phyloP scores from a whole-genome alignment of 2,329 filamentous ascomycete species.

The Fusarium beomiforme region DNA sequence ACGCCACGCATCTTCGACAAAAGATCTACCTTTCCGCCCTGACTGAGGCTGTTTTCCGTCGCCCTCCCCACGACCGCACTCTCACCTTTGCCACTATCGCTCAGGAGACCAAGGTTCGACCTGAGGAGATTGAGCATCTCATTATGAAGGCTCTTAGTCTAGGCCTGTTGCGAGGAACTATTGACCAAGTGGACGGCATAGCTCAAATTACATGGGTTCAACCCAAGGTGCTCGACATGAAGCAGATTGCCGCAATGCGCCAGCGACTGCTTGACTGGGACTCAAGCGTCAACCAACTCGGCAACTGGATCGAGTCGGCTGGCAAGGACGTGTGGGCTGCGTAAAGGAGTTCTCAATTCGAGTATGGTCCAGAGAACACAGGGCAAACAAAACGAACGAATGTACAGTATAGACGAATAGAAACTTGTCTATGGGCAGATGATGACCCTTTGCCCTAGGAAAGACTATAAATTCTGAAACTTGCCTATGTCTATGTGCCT shows the following conservation, averaged over 20 bases:
- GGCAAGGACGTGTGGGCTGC: constrained; percentile 97
- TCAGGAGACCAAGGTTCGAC: constrained; percentile 89
- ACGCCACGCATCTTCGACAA: constrained; percentile 87
- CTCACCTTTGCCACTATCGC: constrained; percentile 93
- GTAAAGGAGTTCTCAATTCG: constrained; percentile 50
- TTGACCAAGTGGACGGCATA: constrained; percentile 95
- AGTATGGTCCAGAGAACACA: not conserved
- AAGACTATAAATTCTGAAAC: constrained; percentile 38
- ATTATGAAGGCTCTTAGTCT: constrained; percentile 99
- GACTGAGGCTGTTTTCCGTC: constrained; percentile 95
- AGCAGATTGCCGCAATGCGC: constrained; percentile 94
- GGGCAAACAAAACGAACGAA: constrained; percentile 29
- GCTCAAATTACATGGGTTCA: constrained; percentile 99
- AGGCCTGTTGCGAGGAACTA: constrained; percentile 87
- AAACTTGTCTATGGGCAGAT: constrained; percentile 37
- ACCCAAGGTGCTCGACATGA: constrained; percentile 95
- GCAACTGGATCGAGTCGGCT: constrained; percentile 94
- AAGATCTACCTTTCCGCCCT: constrained; percentile 98
- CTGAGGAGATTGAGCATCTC: constrained; percentile 94
- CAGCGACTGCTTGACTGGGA: constrained; percentile 92
- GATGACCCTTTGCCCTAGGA: constrained; percentile 29
- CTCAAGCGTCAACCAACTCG: constrained; percentile 91
- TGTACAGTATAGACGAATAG: constrained; percentile 46
- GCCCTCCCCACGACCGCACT: constrained; percentile 92
- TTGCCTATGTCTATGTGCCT: constrained; percentile 6